Conservation (phyloP, 2,329 filamentous ascomycete genomes). For the Pestalotiopsis sp. region DNA sequence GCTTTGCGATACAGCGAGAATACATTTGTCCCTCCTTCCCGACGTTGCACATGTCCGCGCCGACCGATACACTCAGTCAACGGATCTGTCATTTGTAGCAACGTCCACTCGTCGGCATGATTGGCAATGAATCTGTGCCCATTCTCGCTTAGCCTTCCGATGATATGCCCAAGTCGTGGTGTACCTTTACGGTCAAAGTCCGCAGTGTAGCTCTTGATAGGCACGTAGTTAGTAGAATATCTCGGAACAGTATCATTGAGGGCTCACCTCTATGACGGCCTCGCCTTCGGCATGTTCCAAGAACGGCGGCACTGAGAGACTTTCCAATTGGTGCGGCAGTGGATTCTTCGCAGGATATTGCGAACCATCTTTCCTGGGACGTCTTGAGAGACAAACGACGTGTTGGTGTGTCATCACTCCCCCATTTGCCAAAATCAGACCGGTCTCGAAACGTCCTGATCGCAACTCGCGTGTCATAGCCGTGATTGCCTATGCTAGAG, state of each 20-base stretch:
- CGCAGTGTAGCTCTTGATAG: conserved; percentile 58
- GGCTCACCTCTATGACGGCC: not conserved
- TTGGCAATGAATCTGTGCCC: conserved; percentile 58
- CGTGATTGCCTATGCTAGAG: not conserved
- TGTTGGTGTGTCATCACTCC: conserved; percentile 68
- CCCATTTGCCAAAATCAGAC: conserved; percentile 66
- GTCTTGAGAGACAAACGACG: conserved; percentile 55
- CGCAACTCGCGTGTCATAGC: not conserved
- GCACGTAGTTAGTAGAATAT: not conserved
- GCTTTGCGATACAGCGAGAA: not conserved
- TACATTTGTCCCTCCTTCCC: not conserved
- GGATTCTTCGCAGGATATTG: not conserved
- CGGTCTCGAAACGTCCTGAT: conserved; percentile 42
- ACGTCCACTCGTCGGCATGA: conserved; percentile 50
- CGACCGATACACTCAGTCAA: not conserved
- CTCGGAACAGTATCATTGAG: too few species aligned
- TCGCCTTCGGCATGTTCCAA: not conserved
- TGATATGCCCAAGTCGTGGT: conserved; percentile 48
- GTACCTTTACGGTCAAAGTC: conserved; percentile 54
- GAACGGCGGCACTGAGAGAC: not conserved
- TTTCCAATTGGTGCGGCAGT: not conserved
- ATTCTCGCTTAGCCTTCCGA: conserved; percentile 50
- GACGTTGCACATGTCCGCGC: not conserved
- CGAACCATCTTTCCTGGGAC: not conserved
- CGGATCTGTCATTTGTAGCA: conserved; percentile 37